Percentiles rank a stretch among this genome's conserved stretches.
Conservation (phyloP, 1,284 basidiomycete genomes). For the Marasmius sp. region DNA sequence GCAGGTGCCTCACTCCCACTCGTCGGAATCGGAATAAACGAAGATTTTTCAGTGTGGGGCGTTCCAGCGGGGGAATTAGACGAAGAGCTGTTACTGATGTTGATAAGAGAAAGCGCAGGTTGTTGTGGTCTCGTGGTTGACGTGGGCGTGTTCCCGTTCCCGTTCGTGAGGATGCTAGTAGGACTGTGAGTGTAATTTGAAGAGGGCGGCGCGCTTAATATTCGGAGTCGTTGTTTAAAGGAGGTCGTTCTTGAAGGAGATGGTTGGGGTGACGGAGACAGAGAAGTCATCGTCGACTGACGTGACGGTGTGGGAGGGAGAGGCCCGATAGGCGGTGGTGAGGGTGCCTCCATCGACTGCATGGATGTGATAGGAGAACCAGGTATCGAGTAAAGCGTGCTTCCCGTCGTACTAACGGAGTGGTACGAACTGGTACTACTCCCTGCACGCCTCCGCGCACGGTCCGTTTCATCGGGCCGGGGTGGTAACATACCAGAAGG, state of each 20-base stretch:
- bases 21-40: not conserved
- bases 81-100: slow-evolving; percentile 1
- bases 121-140: slow-evolving; percentile 18
- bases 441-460: slow-evolving; percentile 26
- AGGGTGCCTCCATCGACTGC: slow-evolving; percentile 31
- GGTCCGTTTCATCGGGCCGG: slow-evolving; percentile 52
- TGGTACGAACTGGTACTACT: slow-evolving; percentile 28
- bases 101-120: slow-evolving; percentile 9
- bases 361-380: slow-evolving; percentile 38
- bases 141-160: slow-evolving; percentile 3
- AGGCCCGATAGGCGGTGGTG: slow-evolving; percentile 46
- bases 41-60: not conserved
- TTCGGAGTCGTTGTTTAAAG: slow-evolving; percentile 60
- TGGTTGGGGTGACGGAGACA: slow-evolving; percentile 16
- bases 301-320: slow-evolving; percentile 29
- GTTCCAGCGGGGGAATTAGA: slow-evolving; percentile 10
- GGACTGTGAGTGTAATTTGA: slow-evolving; percentile 20
- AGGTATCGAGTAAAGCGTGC: slow-evolving; percentile 40
- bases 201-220: slow-evolving; percentile 56
- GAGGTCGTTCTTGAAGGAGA: slow-evolving; percentile 39
- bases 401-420: slow-evolving; percentile 16
- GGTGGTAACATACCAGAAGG: slow-evolving; percentile 55
- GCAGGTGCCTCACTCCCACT: slow-evolving; percentile 47
- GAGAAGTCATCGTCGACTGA: slow-evolving; percentile 20
- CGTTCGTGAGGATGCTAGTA: not conserved